Percentiles rank a stretch among this genome's conserved stretches.
phyloP scores from a whole-genome alignment of 441 rosid genomes.

The Hypseocharis bilobata region DNA sequence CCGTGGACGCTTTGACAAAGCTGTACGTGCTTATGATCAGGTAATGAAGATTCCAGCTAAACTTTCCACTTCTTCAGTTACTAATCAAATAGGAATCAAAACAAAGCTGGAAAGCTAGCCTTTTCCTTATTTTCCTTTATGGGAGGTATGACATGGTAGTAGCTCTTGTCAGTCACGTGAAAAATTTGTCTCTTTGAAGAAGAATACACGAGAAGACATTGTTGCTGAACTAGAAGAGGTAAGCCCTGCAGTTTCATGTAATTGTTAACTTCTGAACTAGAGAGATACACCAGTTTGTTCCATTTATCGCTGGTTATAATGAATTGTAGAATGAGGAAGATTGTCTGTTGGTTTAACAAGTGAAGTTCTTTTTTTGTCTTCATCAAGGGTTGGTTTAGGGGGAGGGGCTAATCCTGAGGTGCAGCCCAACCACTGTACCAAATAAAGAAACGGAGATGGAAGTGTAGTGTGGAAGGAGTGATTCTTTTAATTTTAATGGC shows the following conservation, averaged over 20 bases:
- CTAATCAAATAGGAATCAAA: neutral
- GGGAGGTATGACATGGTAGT: conserved; percentile 1
- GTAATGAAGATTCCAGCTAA: conserved; percentile 29
- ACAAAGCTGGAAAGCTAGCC: neutral
- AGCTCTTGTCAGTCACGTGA: conserved; percentile 59
- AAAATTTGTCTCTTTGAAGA: conserved; percentile 75
- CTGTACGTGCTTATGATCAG: conserved; percentile 65
- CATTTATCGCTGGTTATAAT: neutral
- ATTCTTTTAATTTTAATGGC: too few relatives aligned
- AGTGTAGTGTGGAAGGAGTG: too few relatives aligned
- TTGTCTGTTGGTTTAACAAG: neutral
- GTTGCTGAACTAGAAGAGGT: conserved; percentile 89
- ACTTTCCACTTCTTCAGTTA: neutral
- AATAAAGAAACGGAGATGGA: too few relatives aligned
- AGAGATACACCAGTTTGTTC: neutral
- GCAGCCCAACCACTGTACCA: too few relatives aligned
- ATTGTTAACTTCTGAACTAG: conserved; percentile 2
- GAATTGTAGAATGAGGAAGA: neutral
- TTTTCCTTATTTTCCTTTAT: neutral
- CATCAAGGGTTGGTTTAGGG: neutral
- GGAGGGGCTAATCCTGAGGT: neutral
- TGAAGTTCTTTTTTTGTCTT: neutral
- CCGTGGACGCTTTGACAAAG: conserved; percentile 64
- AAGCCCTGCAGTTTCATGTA: conserved; percentile 10
- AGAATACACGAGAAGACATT: conserved; percentile 62